These are phyloP conservation scores for Hypsizygus ulmarius DNA, from an alignment of 1,284 basidiomycete genomes.

Conservation along the genomic window DNA sequence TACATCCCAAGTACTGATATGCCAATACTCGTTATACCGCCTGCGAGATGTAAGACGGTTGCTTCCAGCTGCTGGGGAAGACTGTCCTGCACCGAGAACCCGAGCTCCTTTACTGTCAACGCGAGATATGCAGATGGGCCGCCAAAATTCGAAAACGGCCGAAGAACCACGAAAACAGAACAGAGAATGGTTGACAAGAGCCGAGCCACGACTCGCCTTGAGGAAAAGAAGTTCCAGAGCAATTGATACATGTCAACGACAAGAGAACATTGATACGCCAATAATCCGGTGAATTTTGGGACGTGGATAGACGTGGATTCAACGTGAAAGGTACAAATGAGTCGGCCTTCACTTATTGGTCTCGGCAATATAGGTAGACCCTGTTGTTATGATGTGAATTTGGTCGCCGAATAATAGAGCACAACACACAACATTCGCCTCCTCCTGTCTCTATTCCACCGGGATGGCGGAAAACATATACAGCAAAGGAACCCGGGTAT, in stretches of 20 bases:
- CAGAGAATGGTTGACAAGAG: slow-evolving; percentile 47
- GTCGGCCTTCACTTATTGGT: too few species aligned
- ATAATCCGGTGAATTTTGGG: too few species aligned
- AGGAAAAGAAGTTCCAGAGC: slow-evolving; percentile 16
- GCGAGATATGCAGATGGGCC: slow-evolving; percentile 43
- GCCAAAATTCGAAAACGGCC: slow-evolving; percentile 41
- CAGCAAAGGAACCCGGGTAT: slow-evolving; percentile 80
- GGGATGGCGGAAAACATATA: slow-evolving; percentile 84
- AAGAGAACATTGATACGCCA: too few species aligned
- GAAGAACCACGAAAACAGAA: slow-evolving; percentile 38
- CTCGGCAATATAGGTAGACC: too few species aligned
- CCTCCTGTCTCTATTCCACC: slow-evolving; percentile 10
- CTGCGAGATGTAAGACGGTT: slow-evolving; percentile 42
- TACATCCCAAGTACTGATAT: slow-evolving; percentile 43
- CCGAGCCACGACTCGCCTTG: slow-evolving; percentile 39
- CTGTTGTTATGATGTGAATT: too few species aligned
- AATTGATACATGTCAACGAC: not conserved
- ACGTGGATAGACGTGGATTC: too few species aligned
- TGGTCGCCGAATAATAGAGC: slow-evolving; percentile 2
- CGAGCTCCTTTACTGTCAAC: slow-evolving; percentile 45
- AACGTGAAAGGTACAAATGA: too few species aligned
- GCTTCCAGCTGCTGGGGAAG: slow-evolving; percentile 49
- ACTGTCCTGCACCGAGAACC: slow-evolving; percentile 47
- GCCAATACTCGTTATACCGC: slow-evolving; percentile 42
- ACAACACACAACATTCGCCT: slow-evolving; percentile 9